Base-by-base conservation (phyloP, 345 rosid genomes). In the Arabidopsis suecica region DNA sequence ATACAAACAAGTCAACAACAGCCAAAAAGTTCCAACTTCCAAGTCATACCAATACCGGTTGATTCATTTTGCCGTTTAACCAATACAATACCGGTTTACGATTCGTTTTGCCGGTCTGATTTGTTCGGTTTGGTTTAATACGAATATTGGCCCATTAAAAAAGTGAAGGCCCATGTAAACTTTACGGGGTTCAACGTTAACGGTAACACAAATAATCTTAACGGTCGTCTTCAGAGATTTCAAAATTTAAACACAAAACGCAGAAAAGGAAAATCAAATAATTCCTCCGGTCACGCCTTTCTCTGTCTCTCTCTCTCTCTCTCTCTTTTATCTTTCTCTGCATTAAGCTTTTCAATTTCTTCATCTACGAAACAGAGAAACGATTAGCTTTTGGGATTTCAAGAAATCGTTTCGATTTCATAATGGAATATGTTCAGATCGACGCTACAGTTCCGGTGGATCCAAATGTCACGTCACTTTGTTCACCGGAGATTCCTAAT, bases 391-490 rank as follows among this genome's bases (percentile, higher is more conserved):
- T 32, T 61, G 56, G 38, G 33, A 11, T 72, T 38, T 1, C 36
- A 12, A 40, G 49, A 54, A 18, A 6, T 28, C 5, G 16, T 32
- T 60, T 61, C 22, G 40, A 36, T 34, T 61, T 83, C 65, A 3
- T 61, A 13, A 87, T 86, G 91, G 93, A 85, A 44, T 74, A 74
- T 68, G 23, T 53, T 79, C 79, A 54, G 12, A 83, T 82, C 41
- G 41, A 73, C 74, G 54, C 36, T 45, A 61, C 41, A 16, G 56
- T 41, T 28, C 72, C 48, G 28, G 59, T 45, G 67, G 82, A 84
- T 33, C 67, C 63, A 53, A 47, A 60, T 33, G 32, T 23, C 13
- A 38, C 68, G 57, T 28, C 77, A 12, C 18, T 49, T 12, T 23
- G 64, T 64, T 64, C 67, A 56, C 60, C 73, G 37, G 81, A 51